These are phyloP conservation scores for Hyaloperonospora arabidopsidis DNA, from an alignment of 352 stramenopile genomes.

Conservation along the genomic window DNA sequence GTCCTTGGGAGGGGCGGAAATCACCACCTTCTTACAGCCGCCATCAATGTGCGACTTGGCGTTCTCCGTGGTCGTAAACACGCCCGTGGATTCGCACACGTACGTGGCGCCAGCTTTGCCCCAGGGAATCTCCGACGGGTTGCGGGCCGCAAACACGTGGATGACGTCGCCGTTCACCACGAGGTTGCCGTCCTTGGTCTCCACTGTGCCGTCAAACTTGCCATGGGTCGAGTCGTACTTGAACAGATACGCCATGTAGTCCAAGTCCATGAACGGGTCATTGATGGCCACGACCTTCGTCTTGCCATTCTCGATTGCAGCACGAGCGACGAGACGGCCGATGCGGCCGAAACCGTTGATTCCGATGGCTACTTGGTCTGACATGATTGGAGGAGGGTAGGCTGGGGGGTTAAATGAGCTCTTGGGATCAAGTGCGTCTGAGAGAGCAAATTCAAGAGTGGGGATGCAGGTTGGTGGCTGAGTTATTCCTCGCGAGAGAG, in stretches of 20 bases:
- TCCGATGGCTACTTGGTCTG: slow-evolving; percentile 75
- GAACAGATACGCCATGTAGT: slow-evolving; percentile 95
- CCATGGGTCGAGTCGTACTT: slow-evolving; percentile 89
- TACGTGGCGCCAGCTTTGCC: slow-evolving; percentile 85
- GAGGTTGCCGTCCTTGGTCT: slow-evolving; percentile 75
- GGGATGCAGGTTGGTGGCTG: too few relatives aligned
- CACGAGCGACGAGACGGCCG: slow-evolving; percentile 92
- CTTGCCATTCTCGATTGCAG: slow-evolving; percentile 75
- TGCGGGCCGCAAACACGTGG: slow-evolving; percentile 87
- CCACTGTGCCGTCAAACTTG: slow-evolving; percentile 74
- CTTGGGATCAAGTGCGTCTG: too few relatives aligned
- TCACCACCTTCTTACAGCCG: slow-evolving; percentile 92
- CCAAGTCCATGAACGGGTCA: slow-evolving; percentile 89
- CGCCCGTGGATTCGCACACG: slow-evolving; percentile 87
- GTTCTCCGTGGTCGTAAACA: slow-evolving; percentile 86
- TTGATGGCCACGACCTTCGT: slow-evolving; percentile 91
- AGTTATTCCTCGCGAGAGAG: too few relatives aligned
- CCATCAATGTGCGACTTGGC: slow-evolving; percentile 87
- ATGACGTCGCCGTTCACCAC: slow-evolving; percentile 90
- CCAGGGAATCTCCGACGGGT: slow-evolving; percentile 92
- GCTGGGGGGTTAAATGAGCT: too few relatives aligned
- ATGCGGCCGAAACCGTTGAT: slow-evolving; percentile 99
- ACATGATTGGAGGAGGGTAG: too few relatives aligned
- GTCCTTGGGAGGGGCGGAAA: slow-evolving; percentile 96
- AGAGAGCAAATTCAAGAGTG: too few relatives aligned